Evolutionary conservation across 108 stramenopile genomes (phyloP), one percentile per base, ranked within the genome.

Genomic region (Nannochloropsis salina): DNA sequence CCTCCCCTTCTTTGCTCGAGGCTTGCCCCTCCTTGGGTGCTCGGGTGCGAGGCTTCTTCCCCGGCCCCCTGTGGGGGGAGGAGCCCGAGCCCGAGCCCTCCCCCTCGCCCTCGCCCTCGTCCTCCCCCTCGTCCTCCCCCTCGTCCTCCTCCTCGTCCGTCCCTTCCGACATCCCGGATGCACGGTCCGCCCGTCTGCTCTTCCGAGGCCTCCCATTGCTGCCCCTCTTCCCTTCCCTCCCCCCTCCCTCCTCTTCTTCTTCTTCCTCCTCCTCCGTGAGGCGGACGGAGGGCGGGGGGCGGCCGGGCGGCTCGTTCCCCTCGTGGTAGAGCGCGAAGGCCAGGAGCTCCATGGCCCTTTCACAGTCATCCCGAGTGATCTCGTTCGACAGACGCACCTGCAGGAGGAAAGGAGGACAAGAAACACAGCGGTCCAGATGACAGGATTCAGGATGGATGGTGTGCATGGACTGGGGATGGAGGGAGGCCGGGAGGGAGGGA

Each of bases 301-400:
- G 45, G 44, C 80, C 82, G 61, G 15, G 61, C 61, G 15, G 61
- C 61, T 74, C 61, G 8, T 74, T n/a, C n/a, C 61, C 61, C n/a
- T 87, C 87, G 47, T 87, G 87, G 42, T 83, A 87, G 3, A 87
- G 15, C 8, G 83, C 87, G 41, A 87, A 87, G 61, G 83, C 80
- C n/a, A 87, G 12, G 3, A 87, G 84, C 40, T 84, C 84, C 83
- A 44, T 61, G n/a, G 84, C 84, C 31, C 15, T 44, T 12, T 87
- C 87, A 18, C 83, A 83, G 42, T 84, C 83, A 40, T 41, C 31
- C 6, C 81, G 81, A 5, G 22, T 41, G 6, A 81, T 74, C 61
- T 74, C 61, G 8, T 74, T 74, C 6, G 61, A 74, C 4, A 74
- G 61, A n/a, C 61, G 61, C 20, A 74, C 61, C 61, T 74, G 61